Evolutionary conservation across 352 stramenopile genomes (phyloP).

Genomic region (Phytophthora ohioensis): DNA sequence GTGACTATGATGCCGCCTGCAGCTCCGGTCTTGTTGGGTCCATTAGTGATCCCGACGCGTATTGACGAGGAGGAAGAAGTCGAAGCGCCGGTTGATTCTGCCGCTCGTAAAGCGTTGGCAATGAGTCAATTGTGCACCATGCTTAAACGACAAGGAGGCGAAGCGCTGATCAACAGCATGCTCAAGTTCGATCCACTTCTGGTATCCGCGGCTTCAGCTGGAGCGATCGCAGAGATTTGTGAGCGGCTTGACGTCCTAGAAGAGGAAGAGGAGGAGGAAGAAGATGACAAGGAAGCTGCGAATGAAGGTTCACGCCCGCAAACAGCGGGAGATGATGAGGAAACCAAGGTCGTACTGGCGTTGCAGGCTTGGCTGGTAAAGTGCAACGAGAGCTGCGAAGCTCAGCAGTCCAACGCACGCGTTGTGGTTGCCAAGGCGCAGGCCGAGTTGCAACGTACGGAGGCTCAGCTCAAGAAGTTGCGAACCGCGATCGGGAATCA

Average conservation of each 20-base stretch:
- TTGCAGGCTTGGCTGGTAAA: constrained; percentile 71
- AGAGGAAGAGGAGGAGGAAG: constrained; percentile 40
- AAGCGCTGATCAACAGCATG: constrained; percentile 63
- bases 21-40: constrained; percentile 9
- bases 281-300: constrained; percentile 27
- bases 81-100: constrained; percentile 1
- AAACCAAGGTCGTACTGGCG: constrained; percentile 43
- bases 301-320: constrained; percentile 11
- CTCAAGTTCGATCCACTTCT: constrained; percentile 66
- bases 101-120: constrained; percentile 27
- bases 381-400: constrained; percentile 61
- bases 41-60: not conserved
- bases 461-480: constrained; percentile 68
- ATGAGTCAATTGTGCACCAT: constrained; percentile 56
- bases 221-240: constrained; percentile 56
- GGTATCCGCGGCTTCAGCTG: constrained; percentile 42
- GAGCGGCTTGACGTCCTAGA: constrained; percentile 31
- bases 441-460: constrained; percentile 60
- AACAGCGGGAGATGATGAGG: constrained; percentile 36
- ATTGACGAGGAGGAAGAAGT: constrained; percentile 22
- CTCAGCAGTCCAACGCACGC: constrained; percentile 46
- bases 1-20: constrained; percentile 19
- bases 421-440: constrained; percentile 50
- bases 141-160: constrained; percentile 50
- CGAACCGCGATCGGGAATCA: constrained; percentile 62